Evolutionary conservation across 2,329 filamentous ascomycete genomes (phyloP).

Genomic region (Eutypella sp.): DNA sequence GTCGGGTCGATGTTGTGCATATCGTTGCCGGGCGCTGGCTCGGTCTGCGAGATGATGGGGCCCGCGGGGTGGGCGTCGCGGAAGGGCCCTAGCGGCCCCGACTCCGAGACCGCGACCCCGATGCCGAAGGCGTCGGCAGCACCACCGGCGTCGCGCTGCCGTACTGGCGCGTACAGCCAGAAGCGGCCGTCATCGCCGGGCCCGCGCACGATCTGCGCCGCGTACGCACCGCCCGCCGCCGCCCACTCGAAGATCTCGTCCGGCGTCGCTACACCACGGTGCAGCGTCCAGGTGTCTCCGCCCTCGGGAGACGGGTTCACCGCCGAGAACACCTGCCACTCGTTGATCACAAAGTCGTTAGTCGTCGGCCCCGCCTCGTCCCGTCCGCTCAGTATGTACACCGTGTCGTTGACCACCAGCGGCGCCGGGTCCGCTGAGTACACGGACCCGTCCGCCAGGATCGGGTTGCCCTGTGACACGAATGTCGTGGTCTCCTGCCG

Average conservation of each 20-base stretch:
- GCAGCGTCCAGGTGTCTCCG: constrained; percentile 26
- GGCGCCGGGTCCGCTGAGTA: constrained; percentile 36
- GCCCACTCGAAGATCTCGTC: constrained; percentile 31
- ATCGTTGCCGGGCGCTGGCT: constrained; percentile 25
- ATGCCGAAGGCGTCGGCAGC: constrained; percentile 30
- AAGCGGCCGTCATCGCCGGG: constrained; percentile 26
- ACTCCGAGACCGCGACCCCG: constrained; percentile 31
- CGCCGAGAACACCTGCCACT: constrained; percentile 32
- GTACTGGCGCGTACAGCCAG: constrained; percentile 33
- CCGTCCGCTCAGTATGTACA: constrained; percentile 32
- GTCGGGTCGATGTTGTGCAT: constrained; percentile 38
- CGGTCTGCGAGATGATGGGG: constrained; percentile 31
- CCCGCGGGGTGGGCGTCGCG: constrained; percentile 28
- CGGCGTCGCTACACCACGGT: constrained; percentile 25
- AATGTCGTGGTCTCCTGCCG: constrained; percentile 11
- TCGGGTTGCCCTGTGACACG: constrained; percentile 30
- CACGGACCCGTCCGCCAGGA: constrained; percentile 30
- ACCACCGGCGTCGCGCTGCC: constrained; percentile 19
- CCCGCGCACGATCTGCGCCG: constrained; percentile 31
- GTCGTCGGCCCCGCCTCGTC: constrained; percentile 25
- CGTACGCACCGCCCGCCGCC: constrained; percentile 27
- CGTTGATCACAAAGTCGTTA: constrained; percentile 31
- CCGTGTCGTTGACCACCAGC: constrained; percentile 29
- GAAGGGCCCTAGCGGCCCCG: constrained; percentile 28
- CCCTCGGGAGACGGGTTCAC: constrained; percentile 24